Base-by-base conservation (phyloP, 176 grass and related monocot species). In the Echinochloa phyllopogon region DNA sequence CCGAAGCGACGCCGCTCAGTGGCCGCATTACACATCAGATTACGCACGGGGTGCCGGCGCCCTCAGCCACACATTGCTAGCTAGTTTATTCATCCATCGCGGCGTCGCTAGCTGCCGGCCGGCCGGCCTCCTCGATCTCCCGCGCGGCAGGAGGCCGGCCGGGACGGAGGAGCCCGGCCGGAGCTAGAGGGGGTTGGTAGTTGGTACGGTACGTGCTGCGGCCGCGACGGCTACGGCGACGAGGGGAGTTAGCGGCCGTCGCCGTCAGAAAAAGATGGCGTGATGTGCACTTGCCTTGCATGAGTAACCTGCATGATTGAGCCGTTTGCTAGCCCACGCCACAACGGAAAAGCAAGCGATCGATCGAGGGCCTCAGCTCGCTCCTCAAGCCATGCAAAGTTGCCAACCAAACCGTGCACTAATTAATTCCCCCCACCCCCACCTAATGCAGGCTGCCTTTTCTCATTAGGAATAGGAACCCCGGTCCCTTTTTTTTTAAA, bases 301-400 rank as follows among this genome's bases (percentile, higher is more conserved):
- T 85, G 70, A 78, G 79, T 79, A 78, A 83, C 39, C 56, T 79
- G 86, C 79, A 92, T 92, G 83, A 92, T 92, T 89, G 84, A 84
- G 68, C 38, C 23, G 42, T 63, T 80, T 50, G 60, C 74, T 72
- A 72, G 71, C 65, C 65, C 76, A 64, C 63, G 78, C 11, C 33
- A 53, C 29, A 77, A 80, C 78, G 78, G 78, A 67, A 63, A 74
- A 80, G 55, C 61, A n/a, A n/a, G n/a, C n/a, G n/a, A n/a, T n/a
- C n/a, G 82, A 33, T 33, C 1, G 29, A 33, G 29, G 1, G 29
- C 55, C 27, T 53, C n/a, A n/a, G n/a, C n/a, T n/a, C 33, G 29
- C 47, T 65, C 66, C 49, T 41, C 68, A 79, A 79, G 74, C 80
- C 89, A 84, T 91, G 89, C 89, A 91, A 70, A 64, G 58, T 58